Conservation (phyloP, 352 stramenopile species). For the Phytophthora sojae region DNA sequence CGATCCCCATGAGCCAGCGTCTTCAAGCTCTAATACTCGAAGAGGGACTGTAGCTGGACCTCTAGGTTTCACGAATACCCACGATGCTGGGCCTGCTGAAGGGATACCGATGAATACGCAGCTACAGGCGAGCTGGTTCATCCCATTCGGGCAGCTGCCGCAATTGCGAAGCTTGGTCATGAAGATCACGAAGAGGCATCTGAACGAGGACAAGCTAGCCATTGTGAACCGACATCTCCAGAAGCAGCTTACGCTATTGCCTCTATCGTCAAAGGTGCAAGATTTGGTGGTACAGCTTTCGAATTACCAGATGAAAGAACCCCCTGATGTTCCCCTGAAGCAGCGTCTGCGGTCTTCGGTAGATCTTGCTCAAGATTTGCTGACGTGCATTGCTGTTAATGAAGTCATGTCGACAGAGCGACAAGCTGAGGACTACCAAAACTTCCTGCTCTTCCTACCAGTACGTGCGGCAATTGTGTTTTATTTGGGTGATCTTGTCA, state of each 20-base stretch:
- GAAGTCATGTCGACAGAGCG: not conserved
- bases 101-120: conserved; percentile 37
- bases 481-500: too few relatives aligned
- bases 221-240: conserved; percentile 56
- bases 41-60: conserved; percentile 17
- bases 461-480: conserved; percentile 36
- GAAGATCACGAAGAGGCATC: conserved; percentile 61
- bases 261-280: conserved; percentile 51
- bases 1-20: conserved; percentile 26
- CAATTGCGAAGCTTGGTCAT: conserved; percentile 55
- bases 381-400: conserved; percentile 24
- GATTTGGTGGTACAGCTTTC: conserved; percentile 49
- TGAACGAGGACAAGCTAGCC: conserved; percentile 63
- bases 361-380: conserved; percentile 23
- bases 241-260: conserved; percentile 54
- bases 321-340: not conserved
- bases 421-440: conserved; percentile 12
- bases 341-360: conserved; percentile 13
- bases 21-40: conserved; percentile 1
- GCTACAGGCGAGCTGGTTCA: conserved; percentile 67
- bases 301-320: conserved; percentile 24
- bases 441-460: conserved; percentile 33
- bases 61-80: conserved; percentile 20
- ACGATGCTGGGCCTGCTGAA: conserved; percentile 2
- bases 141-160: conserved; percentile 64